Evolutionary conservation across 371 early-diverging fungal species (phyloP).

Genomic region (Funneliformis caledonium): DNA sequence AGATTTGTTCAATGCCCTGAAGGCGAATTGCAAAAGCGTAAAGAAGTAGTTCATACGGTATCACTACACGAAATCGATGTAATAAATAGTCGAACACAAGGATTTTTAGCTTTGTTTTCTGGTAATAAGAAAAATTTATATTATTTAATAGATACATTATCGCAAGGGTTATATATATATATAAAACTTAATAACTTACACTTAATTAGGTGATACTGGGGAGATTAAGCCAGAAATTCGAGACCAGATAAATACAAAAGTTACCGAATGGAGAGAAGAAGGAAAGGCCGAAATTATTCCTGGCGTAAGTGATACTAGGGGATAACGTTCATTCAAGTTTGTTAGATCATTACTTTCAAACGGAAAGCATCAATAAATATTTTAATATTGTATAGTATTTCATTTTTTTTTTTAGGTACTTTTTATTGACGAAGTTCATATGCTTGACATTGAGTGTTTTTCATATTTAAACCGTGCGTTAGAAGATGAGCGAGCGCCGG

Average conservation of each 20-base stretch:
- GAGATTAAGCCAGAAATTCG: conserved; percentile 98
- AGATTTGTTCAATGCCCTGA: conserved; percentile 99
- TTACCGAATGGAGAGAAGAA: conserved; percentile 98
- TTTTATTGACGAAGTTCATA: conserved; percentile 99
- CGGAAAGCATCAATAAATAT: neutral
- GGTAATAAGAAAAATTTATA: conserved; percentile 49
- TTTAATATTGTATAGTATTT: neutral
- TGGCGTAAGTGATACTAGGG: conserved; percentile 67
- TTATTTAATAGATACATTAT: neutral
- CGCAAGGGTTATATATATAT: neutral
- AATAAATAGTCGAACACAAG: conserved; percentile 98
- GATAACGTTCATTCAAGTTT: neutral
- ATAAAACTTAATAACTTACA: neutral
- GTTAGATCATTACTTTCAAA: neutral
- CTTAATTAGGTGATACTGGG: conserved; percentile 82
- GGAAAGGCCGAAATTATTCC: conserved; percentile 98
- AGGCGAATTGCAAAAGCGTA: conserved; percentile 97
- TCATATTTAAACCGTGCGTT: conserved; percentile 97
- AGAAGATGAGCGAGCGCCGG: conserved; percentile 94
- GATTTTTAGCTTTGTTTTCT: conserved; percentile 95
- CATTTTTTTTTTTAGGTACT: conserved; percentile 63
- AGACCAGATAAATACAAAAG: conserved; percentile 97
- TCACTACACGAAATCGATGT: conserved; percentile 99
- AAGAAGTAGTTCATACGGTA: conserved; percentile 95
- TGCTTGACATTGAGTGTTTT: conserved; percentile 99